Evolutionary conservation across 805 yeast species (phyloP).

Genomic region (Lipomyces kockii): DNA sequence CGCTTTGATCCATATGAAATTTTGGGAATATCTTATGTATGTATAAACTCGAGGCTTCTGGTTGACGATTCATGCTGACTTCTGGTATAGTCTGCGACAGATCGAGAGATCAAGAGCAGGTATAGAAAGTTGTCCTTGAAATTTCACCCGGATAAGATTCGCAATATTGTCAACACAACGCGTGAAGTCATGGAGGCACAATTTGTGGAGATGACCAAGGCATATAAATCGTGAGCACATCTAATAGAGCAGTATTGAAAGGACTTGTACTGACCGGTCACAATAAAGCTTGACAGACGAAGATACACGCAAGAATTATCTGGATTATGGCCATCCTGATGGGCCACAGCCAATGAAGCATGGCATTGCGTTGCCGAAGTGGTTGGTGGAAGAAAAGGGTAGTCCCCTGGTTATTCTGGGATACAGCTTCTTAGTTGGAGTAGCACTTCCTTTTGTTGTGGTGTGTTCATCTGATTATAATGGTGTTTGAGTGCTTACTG

Average conservation of each 20-base stretch:
- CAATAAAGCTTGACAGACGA: constrained; percentile 75
- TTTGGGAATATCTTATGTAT: constrained; percentile 63
- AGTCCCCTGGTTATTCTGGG: constrained; percentile 66
- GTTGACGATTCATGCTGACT: neutral
- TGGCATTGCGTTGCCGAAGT: constrained; percentile 94
- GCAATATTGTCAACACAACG: constrained; percentile 58
- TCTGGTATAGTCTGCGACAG: constrained; percentile 56
- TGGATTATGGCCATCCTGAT: constrained; percentile 95
- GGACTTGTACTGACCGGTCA: neutral
- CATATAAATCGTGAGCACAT: constrained; percentile 69
- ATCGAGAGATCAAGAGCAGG: constrained; percentile 75
- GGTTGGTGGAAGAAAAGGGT: constrained; percentile 80
- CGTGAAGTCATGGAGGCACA: constrained; percentile 72
- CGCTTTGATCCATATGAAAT: constrained; percentile 90
- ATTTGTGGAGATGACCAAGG: constrained; percentile 82
- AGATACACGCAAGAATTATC: constrained; percentile 74
- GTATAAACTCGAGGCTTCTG: constrained; percentile 3
- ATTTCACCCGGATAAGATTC: constrained; percentile 92
- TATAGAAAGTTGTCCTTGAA: constrained; percentile 86
- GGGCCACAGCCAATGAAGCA: constrained; percentile 90
- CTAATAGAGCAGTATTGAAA: neutral
- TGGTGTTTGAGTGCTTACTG: neutral
- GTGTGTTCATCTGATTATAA: constrained; percentile 39
- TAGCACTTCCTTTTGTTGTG: constrained; percentile 78
- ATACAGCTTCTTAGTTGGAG: constrained; percentile 75